Percentiles rank a stretch among this genome's conserved stretches.
phyloP scores from a whole-genome alignment of 495 filamentous ascomycete species.

The Friedmanniomyces simplex region DNA sequence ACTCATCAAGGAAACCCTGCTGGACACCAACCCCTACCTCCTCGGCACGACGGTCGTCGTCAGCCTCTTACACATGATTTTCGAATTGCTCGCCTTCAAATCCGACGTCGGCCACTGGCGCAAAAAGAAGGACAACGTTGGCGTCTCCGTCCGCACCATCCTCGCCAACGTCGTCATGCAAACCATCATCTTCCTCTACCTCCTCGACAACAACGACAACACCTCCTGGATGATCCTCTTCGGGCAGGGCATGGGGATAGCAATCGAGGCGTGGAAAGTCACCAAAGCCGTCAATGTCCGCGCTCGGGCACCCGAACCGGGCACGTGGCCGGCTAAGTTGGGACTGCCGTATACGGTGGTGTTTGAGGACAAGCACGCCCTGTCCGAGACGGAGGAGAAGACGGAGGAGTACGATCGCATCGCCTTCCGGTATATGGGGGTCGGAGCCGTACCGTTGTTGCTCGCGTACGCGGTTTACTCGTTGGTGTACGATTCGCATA shows the following conservation, averaged over 20 bases:
- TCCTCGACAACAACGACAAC: slow-evolving; percentile 95
- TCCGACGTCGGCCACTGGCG: slow-evolving; percentile 95
- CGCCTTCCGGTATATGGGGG: slow-evolving; percentile 93
- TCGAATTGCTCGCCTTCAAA: slow-evolving; percentile 94
- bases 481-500: slow-evolving; percentile 86
- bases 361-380: slow-evolving; percentile 95
- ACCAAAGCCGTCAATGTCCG: slow-evolving; percentile 94
- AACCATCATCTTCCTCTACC: slow-evolving; percentile 86
- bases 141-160: slow-evolving; percentile 90
- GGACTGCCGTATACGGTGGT: slow-evolving; percentile 66
- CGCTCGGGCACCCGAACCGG: slow-evolving; percentile 54
- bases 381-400: slow-evolving; percentile 90
- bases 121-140: slow-evolving; percentile 98
- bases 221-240: slow-evolving; percentile 98
- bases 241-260: slow-evolving; percentile 83
- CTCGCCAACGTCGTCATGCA: slow-evolving; percentile 99
- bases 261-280: slow-evolving; percentile 96
- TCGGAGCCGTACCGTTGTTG: slow-evolving; percentile 78
- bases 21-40: slow-evolving; percentile 90
- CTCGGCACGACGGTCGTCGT: slow-evolving; percentile 75
- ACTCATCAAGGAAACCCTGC: slow-evolving; percentile 84
- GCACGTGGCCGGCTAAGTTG: slow-evolving; percentile 38
- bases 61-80: slow-evolving; percentile 82
- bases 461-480: slow-evolving; percentile 84
- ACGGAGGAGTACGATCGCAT: slow-evolving; percentile 97